phyloP scores from a whole-genome alignment of 352 stramenopile genomes.

The Phytophthora vignae region DNA sequence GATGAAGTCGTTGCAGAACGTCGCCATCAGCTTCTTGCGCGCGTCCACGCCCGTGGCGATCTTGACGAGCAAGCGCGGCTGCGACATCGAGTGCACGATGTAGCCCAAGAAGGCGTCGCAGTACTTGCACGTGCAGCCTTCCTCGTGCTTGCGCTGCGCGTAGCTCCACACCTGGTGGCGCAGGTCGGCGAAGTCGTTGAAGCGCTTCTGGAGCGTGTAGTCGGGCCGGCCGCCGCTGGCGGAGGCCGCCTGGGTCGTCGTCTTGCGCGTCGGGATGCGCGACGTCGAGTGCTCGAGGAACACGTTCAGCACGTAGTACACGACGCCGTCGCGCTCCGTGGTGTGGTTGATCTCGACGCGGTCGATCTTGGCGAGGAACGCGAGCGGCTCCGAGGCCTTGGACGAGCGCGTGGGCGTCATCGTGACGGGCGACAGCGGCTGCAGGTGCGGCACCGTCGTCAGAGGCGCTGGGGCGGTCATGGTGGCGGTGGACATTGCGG shows the following conservation, averaged over 20 bases:
- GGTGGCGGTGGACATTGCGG: constrained; percentile 5
- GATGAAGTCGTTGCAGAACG: constrained; percentile 61
- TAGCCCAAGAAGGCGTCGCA: constrained; percentile 62
- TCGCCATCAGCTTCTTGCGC: constrained; percentile 55
- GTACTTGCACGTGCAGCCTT: constrained; percentile 46
- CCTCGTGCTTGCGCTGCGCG: constrained; percentile 50
- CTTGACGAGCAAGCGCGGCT: constrained; percentile 58
- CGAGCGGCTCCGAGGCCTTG: constrained; percentile 36
- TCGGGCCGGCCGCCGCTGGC: constrained; percentile 43
- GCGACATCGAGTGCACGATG: constrained; percentile 59
- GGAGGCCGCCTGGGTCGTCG: constrained; percentile 17
- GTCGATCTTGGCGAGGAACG: constrained; percentile 48
- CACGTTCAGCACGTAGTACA: constrained; percentile 66
- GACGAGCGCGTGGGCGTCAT: constrained; percentile 38
- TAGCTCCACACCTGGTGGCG: constrained; percentile 59
- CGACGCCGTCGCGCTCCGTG: constrained; percentile 46
- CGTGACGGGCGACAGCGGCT: constrained; percentile 32
- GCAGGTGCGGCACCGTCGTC: constrained; percentile 26
- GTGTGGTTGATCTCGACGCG: constrained; percentile 55
- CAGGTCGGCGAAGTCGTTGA: constrained; percentile 61
- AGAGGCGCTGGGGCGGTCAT: constrained; percentile 23
- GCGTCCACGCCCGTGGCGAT: constrained; percentile 43
- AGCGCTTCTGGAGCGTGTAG: constrained; percentile 57
- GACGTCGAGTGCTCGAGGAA: constrained; percentile 63
- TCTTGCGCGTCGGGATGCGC: constrained; percentile 70